Evolutionary conservation across 1,284 basidiomycete genomes (phyloP).

Genomic region (Boletus semigastroideus): DNA sequence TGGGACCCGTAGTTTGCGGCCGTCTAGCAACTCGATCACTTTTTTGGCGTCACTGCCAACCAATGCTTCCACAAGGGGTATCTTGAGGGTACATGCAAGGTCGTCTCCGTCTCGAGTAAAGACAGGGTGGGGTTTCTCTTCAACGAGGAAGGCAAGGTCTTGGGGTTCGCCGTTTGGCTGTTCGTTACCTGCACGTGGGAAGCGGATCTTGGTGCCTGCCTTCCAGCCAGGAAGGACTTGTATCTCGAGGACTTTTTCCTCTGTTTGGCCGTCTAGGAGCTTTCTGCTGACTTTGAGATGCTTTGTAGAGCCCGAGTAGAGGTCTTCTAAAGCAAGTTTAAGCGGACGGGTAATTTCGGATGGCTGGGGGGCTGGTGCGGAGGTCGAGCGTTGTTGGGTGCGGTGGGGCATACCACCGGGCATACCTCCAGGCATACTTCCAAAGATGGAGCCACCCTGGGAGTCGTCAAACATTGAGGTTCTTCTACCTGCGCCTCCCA

Average conservation of each 20-base stretch:
- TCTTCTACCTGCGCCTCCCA: conserved; percentile 37
- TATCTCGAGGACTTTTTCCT: conserved; percentile 92
- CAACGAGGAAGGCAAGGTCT: conserved; percentile 88
- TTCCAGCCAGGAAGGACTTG: conserved; percentile 87
- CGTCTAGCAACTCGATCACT: conserved; percentile 74
- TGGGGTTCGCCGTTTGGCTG: conserved; percentile 71
- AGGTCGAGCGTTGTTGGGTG: conserved; percentile 25
- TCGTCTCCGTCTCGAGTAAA: conserved; percentile 85
- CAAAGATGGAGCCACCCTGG: conserved; percentile 42
- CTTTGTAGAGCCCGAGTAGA: conserved; percentile 89
- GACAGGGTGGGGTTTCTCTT: conserved; percentile 82
- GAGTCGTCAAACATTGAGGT: conserved; percentile 47
- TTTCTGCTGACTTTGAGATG: conserved; percentile 86
- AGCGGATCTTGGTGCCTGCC: conserved; percentile 89
- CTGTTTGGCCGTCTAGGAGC: conserved; percentile 68
- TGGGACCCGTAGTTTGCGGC: conserved; percentile 68
- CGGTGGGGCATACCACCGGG: conserved; percentile 44
- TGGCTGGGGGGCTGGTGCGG: conserved; percentile 35
- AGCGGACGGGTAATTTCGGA: conserved; percentile 83
- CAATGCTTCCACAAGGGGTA: conserved; percentile 87
- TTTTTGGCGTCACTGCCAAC: conserved; percentile 50
- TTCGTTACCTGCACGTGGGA: conserved; percentile 87
- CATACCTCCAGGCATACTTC: conserved; percentile 65
- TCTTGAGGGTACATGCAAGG: conserved; percentile 59
- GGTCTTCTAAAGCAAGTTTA: conserved; percentile 85